phyloP scores from a whole-genome alignment of 106 monocot species.

The Amphibolis antarctica region DNA sequence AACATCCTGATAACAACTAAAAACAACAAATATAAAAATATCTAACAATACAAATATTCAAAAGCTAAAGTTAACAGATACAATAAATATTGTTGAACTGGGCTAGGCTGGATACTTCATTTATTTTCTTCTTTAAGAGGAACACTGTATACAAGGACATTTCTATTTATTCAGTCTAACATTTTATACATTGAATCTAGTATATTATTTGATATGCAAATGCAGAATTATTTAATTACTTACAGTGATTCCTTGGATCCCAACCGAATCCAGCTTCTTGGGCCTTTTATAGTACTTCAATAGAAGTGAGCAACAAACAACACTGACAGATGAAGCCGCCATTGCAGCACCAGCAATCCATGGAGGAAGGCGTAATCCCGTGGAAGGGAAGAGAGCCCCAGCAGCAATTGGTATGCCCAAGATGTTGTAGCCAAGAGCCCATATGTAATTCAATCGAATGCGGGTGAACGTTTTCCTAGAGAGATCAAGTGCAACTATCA shows the following conservation, averaged over 20 bases:
- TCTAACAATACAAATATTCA: no score
- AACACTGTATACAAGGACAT: no score
- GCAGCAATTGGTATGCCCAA: conserved; percentile 91
- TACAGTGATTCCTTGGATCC: conserved; percentile 37
- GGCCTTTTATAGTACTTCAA: conserved; percentile 68
- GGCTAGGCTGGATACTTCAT: no score
- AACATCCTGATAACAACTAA: no score
- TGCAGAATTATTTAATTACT: no score
- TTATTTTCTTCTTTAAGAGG: no score
- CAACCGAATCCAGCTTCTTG: conserved; percentile 40
- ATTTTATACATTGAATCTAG: no score
- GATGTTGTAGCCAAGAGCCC: conserved; percentile 91
- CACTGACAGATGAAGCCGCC: conserved; percentile 92
- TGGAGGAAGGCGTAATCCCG: conserved; percentile 59
- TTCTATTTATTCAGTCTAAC: no score
- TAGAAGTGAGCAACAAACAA: conserved; percentile 74
- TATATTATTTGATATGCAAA: no score
- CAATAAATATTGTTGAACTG: no score
- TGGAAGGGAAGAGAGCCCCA: conserved; percentile 64
- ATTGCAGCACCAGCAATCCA: conserved; percentile 87
- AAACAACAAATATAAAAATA: no score
- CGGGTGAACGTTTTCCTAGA: conserved; percentile 71
- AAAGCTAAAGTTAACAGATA: no score
- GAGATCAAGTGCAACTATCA: conserved; percentile 82
- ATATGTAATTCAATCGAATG: conserved; percentile 76